These are phyloP conservation scores for Elymus sibiricus DNA, from an alignment of 176 grass and related monocot species.

Conservation along the genomic window DNA sequence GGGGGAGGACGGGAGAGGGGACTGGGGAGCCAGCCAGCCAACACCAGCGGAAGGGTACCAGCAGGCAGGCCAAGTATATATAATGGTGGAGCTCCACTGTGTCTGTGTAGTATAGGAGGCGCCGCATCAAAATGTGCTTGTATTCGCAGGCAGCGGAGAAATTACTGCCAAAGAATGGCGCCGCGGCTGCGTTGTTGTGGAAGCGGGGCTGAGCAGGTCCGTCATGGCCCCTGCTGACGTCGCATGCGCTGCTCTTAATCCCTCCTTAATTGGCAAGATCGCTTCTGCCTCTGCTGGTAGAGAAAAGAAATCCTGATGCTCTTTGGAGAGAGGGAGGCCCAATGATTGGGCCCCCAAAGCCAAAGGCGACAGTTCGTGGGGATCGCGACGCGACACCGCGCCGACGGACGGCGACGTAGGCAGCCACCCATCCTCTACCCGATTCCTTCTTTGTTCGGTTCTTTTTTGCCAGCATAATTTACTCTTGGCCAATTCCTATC, in stretches of 20 bases:
- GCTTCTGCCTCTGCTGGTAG: neutral
- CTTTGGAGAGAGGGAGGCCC: neutral
- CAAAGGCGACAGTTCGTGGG: conserved; percentile 39
- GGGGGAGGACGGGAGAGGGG: conserved; percentile 3
- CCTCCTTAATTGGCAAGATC: neutral
- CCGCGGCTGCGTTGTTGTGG: too few relatives aligned
- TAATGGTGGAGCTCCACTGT: conserved; percentile 38
- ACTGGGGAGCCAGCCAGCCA: conserved; percentile 25
- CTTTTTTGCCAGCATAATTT: neutral
- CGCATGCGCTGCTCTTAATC: neutral
- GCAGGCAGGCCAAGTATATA: conserved; percentile 16
- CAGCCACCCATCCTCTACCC: neutral
- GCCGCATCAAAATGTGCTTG: neutral
- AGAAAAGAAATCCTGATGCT: neutral
- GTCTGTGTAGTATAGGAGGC: neutral
- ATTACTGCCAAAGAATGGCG: neutral
- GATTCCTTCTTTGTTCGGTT: too few relatives aligned
- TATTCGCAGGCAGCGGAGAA: too few relatives aligned
- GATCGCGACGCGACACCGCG: conserved; percentile 66
- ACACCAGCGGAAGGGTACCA: conserved; percentile 26
- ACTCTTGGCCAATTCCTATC: neutral
- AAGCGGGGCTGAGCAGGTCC: neutral
- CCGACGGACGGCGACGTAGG: conserved; percentile 45
- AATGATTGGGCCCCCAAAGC: conserved; percentile 49
- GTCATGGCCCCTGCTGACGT: neutral